Evolutionary conservation across 2,329 filamentous ascomycete genomes (phyloP), one percentile per base, ranked within the genome.

Genomic region (Exophiala sp.): DNA sequence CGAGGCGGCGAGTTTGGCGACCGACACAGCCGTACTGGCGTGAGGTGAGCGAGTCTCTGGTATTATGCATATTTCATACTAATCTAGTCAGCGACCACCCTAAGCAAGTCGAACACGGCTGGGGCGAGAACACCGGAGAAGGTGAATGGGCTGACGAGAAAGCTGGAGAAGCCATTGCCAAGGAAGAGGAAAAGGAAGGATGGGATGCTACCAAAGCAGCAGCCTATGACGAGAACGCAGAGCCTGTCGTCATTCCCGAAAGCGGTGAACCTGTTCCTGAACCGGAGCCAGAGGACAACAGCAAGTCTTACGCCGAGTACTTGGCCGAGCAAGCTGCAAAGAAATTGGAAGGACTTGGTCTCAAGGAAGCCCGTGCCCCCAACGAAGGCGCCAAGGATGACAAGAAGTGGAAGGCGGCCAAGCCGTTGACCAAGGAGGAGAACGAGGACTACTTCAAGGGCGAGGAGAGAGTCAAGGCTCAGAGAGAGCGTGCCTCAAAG

Each of bases 71-170:
- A 29, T 43, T 43, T 23, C 41, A 40, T 42, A 63, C 63, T 60
- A 66, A 64, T 50, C 1, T 40, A 9, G 18, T 45, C 48, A 73
- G 71, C 55, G 66, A 69, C 55, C 69, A 71, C 56, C 64, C 63
- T 53, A 73, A 73, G 67, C 70, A 73, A 63, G 58, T 85, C 68
- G 86, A 82, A 66, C 86, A 91, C 71, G 86, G 87, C 63, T 97
- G 91, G 89, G 93, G 91, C 64, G 83, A 81, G 66, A 78, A 79
- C 62, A 85, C 88, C 66, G 93, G 89, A 64, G 76, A 83, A 57
- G 85, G 85, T 66, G 88, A 94, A 74, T 82, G 86, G 73, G 86
- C 86, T 66, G 93, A 97, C 64, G 93, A 97, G 79, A 81, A 88
- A 73, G 88, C 85, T 62, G 93, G 86, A 63, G 89, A 94, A 70